A percentile compares a stretch with the other conserved stretches of the same genome.
Conservation (phyloP, 139 green algal species). For the Chlamydomonas schloesseri region DNA sequence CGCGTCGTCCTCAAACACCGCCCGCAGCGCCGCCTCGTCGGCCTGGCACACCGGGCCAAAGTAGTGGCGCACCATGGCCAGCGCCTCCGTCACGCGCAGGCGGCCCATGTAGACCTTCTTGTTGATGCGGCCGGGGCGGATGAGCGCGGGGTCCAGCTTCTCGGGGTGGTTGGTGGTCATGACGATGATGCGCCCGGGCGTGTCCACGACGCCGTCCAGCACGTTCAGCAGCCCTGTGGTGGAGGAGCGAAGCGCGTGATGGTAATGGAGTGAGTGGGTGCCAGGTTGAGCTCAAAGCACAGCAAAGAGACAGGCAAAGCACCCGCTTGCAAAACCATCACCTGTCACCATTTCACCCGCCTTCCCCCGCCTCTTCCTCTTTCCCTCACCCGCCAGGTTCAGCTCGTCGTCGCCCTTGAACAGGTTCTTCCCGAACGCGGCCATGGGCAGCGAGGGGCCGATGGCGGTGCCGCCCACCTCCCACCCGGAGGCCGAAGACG, state of each 20-base stretch:
- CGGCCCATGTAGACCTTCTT: slow-evolving; percentile 66
- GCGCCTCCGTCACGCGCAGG: slow-evolving; percentile 49
- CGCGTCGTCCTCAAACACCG: slow-evolving; percentile 44
- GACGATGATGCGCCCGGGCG: slow-evolving; percentile 66
- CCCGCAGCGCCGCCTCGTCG: slow-evolving; percentile 16
- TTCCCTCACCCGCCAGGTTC: slow-evolving; percentile 52
- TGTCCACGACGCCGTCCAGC: slow-evolving; percentile 75
- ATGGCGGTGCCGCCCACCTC: background rate
- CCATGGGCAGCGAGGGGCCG: background rate
- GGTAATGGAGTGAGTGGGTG: background rate
- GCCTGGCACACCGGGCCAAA: slow-evolving; percentile 33
- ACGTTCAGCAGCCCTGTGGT: slow-evolving; percentile 58
- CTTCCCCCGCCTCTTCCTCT: too few relatives aligned
- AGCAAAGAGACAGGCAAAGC: too few relatives aligned
- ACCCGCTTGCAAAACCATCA: too few relatives aligned
- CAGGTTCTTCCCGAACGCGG: background rate
- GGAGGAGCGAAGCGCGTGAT: too few relatives aligned
- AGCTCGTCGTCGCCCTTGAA: slow-evolving; percentile 58
- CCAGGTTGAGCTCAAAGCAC: slow-evolving; percentile 68
- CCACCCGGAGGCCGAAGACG: background rate
- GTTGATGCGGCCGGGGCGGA: slow-evolving; percentile 68
- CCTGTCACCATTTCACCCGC: too few relatives aligned
- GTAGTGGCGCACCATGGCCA: slow-evolving; percentile 66
- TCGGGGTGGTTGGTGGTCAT: slow-evolving; percentile 77
- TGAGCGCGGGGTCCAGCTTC: slow-evolving; percentile 72